Evolutionary conservation across 176 grass and related monocot species (phyloP).

Genomic region (Chrysopogon serrulatus): DNA sequence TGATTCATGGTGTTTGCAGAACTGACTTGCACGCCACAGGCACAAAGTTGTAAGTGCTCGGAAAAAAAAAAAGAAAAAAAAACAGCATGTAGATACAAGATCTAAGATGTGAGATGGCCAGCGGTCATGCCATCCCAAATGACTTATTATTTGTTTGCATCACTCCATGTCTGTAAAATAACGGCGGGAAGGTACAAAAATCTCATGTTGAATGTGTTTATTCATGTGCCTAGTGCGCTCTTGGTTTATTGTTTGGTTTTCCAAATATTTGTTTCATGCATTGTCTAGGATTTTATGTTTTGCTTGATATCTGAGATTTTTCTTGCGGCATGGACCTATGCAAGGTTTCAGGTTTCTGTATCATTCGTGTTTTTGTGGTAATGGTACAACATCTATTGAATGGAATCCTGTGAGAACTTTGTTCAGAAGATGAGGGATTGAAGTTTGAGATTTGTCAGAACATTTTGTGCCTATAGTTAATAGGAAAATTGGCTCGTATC

Average conservation of each 20-base stretch:
- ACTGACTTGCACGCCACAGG: conserved; percentile 22
- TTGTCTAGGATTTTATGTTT: not conserved
- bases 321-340: not conserved
- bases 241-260: not conserved
- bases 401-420: no score
- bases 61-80: not conserved
- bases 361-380: no score
- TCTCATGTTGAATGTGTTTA: not conserved
- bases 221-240: not conserved
- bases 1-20: conserved; percentile 7
- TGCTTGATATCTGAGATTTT: not conserved
- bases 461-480: no score
- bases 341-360: not conserved
- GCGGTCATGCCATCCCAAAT: not conserved
- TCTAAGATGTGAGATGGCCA: not conserved
- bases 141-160: not conserved
- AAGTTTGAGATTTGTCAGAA: no score
- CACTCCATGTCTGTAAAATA: not conserved
- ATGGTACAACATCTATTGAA: no score
- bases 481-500: no score
- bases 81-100: not conserved
- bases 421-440: no score
- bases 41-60: not conserved
- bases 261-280: not conserved
- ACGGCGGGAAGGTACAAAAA: not conserved